Conservation (phyloP, 805 yeast genomes). For the Myxozyma udenii region DNA sequence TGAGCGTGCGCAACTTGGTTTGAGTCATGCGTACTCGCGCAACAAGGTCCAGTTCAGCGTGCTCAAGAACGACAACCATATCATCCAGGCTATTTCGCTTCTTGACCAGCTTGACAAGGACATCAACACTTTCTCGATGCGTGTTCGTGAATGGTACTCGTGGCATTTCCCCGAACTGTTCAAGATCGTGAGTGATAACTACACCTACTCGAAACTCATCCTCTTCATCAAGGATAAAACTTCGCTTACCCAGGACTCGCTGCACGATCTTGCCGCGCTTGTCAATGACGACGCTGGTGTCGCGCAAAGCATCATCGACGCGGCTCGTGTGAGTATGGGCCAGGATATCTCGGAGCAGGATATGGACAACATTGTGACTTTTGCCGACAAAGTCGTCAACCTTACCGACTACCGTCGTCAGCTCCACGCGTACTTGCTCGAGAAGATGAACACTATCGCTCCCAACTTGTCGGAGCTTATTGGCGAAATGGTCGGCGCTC, state of each 20-base stretch:
- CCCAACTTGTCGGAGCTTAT: slow-evolving; percentile 94
- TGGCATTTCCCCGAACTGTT: slow-evolving; percentile 99
- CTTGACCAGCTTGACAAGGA: slow-evolving; percentile 98
- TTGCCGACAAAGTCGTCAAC: slow-evolving; percentile 90
- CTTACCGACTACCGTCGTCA: slow-evolving; percentile 85
- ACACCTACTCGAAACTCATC: slow-evolving; percentile 77
- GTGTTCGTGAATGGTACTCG: slow-evolving; percentile 95
- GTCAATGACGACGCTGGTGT: slow-evolving; percentile 87
- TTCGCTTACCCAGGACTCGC: slow-evolving; percentile 51
- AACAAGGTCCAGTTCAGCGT: slow-evolving; percentile 98
- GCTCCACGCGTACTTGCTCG: slow-evolving; percentile 80
- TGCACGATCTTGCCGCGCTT: slow-evolving; percentile 88
- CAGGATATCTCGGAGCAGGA: slow-evolving; percentile 95
- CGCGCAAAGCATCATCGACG: slow-evolving; percentile 88
- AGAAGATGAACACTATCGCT: slow-evolving; percentile 96
- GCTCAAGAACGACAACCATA: slow-evolving; percentile 98
- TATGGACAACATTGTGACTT: slow-evolving; percentile 83
- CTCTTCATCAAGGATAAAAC: slow-evolving; percentile 83
- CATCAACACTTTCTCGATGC: slow-evolving; percentile 94
- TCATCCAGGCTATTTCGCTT: slow-evolving; percentile 96
- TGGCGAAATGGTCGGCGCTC: slow-evolving; percentile 98
- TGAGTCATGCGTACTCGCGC: slow-evolving; percentile 98
- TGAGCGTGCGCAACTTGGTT: slow-evolving; percentile 97
- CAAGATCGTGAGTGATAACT: slow-evolving; percentile 85
- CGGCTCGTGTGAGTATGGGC: slow-evolving; percentile 98